Conservation (phyloP, 78 protist species). For the Isochrysis galbana region DNA sequence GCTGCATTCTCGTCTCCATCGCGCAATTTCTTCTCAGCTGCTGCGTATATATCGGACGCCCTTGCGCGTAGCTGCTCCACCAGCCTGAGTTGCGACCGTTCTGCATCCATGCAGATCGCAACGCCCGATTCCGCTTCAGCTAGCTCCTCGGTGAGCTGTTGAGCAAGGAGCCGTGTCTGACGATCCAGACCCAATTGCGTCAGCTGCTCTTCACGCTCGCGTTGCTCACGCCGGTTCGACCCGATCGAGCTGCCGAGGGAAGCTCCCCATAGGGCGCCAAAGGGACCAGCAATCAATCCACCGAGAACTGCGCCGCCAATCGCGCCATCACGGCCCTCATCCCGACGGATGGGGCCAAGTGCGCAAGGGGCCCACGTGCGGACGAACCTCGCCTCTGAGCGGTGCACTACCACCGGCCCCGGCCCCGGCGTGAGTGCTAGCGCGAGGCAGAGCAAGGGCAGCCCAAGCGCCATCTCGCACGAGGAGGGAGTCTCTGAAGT, state of each 20-base stretch:
- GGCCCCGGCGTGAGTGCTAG: too few relatives aligned
- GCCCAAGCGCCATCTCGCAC: too few relatives aligned
- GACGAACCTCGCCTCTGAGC: background rate
- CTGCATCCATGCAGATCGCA: background rate
- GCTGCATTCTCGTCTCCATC: background rate
- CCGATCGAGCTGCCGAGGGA: background rate
- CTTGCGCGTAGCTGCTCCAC: background rate
- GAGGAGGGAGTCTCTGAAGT: too few relatives aligned
- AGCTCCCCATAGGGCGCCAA: background rate
- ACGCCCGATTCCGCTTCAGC: background rate
- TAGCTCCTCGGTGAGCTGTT: background rate
- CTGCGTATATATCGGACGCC: background rate
- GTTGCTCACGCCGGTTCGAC: background rate
- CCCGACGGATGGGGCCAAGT: too few relatives aligned
- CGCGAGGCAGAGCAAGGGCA: too few relatives aligned
- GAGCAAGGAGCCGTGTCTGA: background rate
- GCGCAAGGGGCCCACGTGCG: background rate
- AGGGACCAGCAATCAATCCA: background rate
- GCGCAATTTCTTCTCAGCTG: background rate
- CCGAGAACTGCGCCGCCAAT: background rate
- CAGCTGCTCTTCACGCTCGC: background rate
- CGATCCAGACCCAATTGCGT: background rate
- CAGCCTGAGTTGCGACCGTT: background rate
- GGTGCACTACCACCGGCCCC: background rate
- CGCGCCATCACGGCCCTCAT: background rate